Evolutionary conservation across 1,284 basidiomycete species (phyloP).

Genomic region (Mycosarcoma maydis): DNA sequence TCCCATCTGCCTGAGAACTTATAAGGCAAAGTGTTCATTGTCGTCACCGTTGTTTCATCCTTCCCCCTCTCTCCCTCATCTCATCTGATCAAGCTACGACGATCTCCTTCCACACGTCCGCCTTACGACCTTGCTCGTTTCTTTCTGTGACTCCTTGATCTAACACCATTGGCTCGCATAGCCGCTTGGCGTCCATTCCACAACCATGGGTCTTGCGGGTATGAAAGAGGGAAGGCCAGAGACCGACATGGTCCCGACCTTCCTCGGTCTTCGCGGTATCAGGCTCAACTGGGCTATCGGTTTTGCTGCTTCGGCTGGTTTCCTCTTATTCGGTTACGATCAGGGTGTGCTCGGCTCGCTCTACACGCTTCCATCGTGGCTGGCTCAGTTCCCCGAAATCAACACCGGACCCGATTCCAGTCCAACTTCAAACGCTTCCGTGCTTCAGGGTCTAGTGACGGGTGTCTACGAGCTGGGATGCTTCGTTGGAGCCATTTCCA

Average conservation of each 20-base stretch:
- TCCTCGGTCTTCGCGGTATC: conserved; percentile 51
- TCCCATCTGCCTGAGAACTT: background rate
- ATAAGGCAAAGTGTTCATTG: no score
- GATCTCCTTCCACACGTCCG: background rate
- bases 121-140: background rate
- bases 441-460: conserved; percentile 58
- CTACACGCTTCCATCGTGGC: conserved; percentile 58
- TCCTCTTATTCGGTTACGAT: conserved; percentile 64
- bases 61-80: background rate
- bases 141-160: no score
- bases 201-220: conserved; percentile 35
- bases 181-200: background rate
- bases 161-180: no score
- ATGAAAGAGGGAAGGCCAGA: conserved; percentile 37
- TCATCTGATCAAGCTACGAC: background rate
- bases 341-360: conserved; percentile 65
- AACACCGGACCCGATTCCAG: conserved; percentile 38
- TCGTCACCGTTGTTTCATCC: no score
- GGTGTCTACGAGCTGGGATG: conserved; percentile 65
- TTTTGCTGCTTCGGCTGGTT: conserved; percentile 62
- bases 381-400: conserved; percentile 53
- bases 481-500: conserved; percentile 61
- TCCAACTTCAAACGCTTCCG: conserved; percentile 42
- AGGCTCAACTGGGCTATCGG: conserved; percentile 58
- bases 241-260: conserved; percentile 49